A percentile compares a stretch with the other conserved stretches of the same genome.
phyloP scores from a whole-genome alignment of 345 rosid species.

The Eutrema yunnanense region DNA sequence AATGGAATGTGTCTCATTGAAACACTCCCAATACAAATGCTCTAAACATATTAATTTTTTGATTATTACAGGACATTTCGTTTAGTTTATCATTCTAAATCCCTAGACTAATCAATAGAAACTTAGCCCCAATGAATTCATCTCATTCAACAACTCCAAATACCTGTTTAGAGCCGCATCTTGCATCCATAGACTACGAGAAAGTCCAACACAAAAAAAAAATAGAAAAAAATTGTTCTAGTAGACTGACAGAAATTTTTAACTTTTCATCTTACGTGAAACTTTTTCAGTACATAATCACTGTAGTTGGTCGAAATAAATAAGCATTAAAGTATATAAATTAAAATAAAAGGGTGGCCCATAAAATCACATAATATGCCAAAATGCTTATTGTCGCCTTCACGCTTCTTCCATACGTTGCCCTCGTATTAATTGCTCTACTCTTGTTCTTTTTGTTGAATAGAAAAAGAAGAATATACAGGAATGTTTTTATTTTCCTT shows the following conservation, averaged over 20 bases:
- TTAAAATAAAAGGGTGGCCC: conserved; percentile 14
- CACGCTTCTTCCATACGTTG: conserved; percentile 1
- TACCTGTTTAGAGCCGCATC: too few relatives aligned
- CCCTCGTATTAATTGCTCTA: conserved; percentile 8
- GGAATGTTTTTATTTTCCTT: conserved; percentile 8
- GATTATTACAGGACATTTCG: too few relatives aligned
- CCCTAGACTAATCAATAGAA: too few relatives aligned
- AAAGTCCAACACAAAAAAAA: too few relatives aligned
- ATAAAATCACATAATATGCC: conserved; percentile 18
- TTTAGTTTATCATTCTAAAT: too few relatives aligned
- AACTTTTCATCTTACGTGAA: not conserved
- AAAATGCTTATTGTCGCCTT: conserved; percentile 16
- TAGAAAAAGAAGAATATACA: not conserved
- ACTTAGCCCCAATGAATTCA: too few relatives aligned
- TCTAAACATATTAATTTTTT: too few relatives aligned
- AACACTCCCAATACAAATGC: too few relatives aligned
- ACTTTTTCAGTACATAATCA: not conserved
- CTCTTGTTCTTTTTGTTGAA: conserved; percentile 5
- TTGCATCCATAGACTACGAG: too few relatives aligned
- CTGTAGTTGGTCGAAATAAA: not conserved
- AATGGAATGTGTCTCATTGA: too few relatives aligned
- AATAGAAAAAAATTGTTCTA: not conserved
- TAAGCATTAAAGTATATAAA: not conserved
- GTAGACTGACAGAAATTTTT: not conserved
- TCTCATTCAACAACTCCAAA: too few relatives aligned